Conservation (phyloP, 208 protist species). For the Leishmania tropica region DNA sequence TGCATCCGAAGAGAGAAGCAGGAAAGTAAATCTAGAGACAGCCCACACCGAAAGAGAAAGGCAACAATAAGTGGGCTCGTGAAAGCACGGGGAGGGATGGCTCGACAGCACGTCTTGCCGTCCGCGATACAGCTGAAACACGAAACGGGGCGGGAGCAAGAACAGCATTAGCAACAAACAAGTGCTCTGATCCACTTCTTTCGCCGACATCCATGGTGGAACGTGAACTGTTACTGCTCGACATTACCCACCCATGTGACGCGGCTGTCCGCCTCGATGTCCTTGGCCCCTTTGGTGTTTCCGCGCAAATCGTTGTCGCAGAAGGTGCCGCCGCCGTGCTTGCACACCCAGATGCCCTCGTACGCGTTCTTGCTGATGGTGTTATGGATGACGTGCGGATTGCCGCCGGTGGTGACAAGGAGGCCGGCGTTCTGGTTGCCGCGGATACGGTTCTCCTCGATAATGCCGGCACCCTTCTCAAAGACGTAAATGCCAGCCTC, state of each 20-base stretch:
- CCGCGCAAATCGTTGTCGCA: slow-evolving; percentile 82
- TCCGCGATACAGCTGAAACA: not conserved
- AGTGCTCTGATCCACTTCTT: not conserved
- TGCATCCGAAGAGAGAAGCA: not conserved
- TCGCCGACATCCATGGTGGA: not conserved
- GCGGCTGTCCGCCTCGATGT: slow-evolving; percentile 60
- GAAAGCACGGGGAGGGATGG: not conserved
- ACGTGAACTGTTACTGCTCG: slow-evolving; percentile 28
- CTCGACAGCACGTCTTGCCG: not conserved
- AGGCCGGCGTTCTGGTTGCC: slow-evolving; percentile 84
- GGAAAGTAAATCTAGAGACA: not conserved
- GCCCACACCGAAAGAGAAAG: not conserved
- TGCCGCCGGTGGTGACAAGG: slow-evolving; percentile 77
- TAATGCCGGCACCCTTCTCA: slow-evolving; percentile 70
- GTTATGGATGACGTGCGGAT: slow-evolving; percentile 78
- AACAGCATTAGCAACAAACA: not conserved
- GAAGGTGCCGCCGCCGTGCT: slow-evolving; percentile 72
- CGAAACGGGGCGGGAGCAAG: not conserved
- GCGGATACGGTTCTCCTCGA: slow-evolving; percentile 75
- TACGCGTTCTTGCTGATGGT: slow-evolving; percentile 74
- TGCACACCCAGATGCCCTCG: slow-evolving; percentile 92
- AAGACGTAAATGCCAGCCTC: slow-evolving; percentile 91
- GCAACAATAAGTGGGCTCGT: not conserved
- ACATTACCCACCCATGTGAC: slow-evolving; percentile 74
- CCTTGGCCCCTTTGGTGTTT: slow-evolving; percentile 78